Evolutionary conservation across 768 basidiomycete species (phyloP).

Genomic region (Coprinopsis marcescibilis): DNA sequence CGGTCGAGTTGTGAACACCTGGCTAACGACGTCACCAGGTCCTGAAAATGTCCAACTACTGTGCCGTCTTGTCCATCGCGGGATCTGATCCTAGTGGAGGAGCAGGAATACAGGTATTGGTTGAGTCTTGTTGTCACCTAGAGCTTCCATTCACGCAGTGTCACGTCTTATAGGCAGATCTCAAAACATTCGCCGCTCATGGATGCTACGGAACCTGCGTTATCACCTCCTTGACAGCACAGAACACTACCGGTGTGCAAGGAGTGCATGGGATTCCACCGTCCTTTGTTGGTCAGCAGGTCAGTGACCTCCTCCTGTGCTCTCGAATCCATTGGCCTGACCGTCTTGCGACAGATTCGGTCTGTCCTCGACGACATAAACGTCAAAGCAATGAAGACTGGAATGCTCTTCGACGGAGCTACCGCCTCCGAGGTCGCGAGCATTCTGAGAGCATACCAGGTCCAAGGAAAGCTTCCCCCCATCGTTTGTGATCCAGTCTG

Average conservation of each 20-base stretch:
- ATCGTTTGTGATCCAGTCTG: conserved; percentile 88
- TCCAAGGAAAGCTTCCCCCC: conserved; percentile 30
- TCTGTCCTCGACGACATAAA: conserved; percentile 70
- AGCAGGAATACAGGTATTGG: conserved; percentile 80
- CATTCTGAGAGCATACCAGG: conserved; percentile 33
- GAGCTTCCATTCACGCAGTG: background rate
- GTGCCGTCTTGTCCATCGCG: conserved; percentile 61
- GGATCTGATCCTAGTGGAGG: conserved; percentile 83
- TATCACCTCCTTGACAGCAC: conserved; percentile 82
- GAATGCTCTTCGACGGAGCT: conserved; percentile 72
- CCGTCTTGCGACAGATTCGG: conserved; percentile 40
- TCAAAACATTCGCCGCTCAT: conserved; percentile 78
- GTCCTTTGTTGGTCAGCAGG: conserved; percentile 72
- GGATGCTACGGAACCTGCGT: conserved; percentile 77
- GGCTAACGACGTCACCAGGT: background rate
- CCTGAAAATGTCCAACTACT: background rate
- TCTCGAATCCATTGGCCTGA: background rate
- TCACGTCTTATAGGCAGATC: conserved; percentile 57
- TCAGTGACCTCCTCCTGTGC: conserved; percentile 21
- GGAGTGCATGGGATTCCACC: conserved; percentile 64
- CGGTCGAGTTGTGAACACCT: too few species aligned
- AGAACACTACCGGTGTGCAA: conserved; percentile 84
- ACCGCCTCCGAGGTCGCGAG: conserved; percentile 47
- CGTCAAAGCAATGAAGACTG: conserved; percentile 75
- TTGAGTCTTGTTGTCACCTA: too few species aligned